phyloP scores from a whole-genome alignment of 495 filamentous ascomycete genomes.

The Jackrogersella minutella region DNA sequence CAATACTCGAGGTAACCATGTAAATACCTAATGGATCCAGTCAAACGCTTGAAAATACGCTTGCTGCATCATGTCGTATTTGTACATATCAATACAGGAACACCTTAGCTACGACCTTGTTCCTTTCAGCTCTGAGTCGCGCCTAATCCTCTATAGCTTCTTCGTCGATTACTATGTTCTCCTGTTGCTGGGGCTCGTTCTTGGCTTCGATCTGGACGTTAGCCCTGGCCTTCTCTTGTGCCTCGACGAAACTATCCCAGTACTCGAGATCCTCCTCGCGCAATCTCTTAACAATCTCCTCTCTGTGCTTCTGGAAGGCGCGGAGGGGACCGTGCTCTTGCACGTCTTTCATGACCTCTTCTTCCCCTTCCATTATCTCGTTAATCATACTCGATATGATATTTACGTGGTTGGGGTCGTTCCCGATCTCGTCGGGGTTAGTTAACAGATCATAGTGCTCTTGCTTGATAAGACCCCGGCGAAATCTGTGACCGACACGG shows the following conservation, averaged over 20 bases:
- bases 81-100: slow-evolving; percentile 29
- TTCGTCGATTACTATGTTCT: slow-evolving; percentile 32
- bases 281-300: slow-evolving; percentile 58
- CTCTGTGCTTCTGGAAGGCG: slow-evolving; percentile 65
- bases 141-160: slow-evolving; percentile 44
- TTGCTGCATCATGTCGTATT: background rate
- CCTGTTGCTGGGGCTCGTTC: slow-evolving; percentile 25
- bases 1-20: background rate
- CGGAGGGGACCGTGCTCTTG: slow-evolving; percentile 63
- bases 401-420: slow-evolving; percentile 62
- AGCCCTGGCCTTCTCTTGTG: slow-evolving; percentile 69
- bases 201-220: slow-evolving; percentile 55
- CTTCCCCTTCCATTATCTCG: slow-evolving; percentile 63
- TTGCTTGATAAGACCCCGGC: slow-evolving; percentile 62
- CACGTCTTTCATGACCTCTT: slow-evolving; percentile 64
- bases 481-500: slow-evolving; percentile 81
- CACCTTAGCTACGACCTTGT: background rate
- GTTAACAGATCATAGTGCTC: slow-evolving; percentile 56
- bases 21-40: background rate
- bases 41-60: background rate
- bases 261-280: slow-evolving; percentile 65
- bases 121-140: background rate
- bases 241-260: slow-evolving; percentile 71
- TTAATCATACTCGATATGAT: slow-evolving; percentile 70
- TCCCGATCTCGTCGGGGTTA: slow-evolving; percentile 57